Conservation (phyloP, 371 early-diverging fungal species). For the Mycotypha africana region DNA sequence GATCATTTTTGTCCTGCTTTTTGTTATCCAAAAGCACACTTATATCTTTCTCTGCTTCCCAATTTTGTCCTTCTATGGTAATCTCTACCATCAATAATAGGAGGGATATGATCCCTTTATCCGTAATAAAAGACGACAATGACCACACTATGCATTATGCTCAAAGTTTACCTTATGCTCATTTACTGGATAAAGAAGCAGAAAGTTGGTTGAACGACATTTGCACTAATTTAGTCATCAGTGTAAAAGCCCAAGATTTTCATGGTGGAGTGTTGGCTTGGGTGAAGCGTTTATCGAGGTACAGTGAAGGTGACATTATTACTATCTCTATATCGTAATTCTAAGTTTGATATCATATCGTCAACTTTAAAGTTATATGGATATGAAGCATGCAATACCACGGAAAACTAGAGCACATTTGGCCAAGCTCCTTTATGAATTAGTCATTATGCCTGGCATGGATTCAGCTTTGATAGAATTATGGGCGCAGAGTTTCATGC, state of each 20-base stretch:
- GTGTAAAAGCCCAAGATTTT: slow-evolving; percentile 56
- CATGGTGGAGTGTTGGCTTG: slow-evolving; percentile 51
- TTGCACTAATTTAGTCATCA: slow-evolving; percentile 41
- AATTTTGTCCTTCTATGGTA: too few species aligned
- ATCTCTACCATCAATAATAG: too few species aligned
- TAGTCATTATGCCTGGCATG: slow-evolving; percentile 57
- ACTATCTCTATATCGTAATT: too few species aligned
- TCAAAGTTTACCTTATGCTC: slow-evolving; percentile 53
- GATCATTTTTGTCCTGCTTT: too few species aligned
- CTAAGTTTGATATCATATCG: too few species aligned
- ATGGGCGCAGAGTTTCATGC: slow-evolving; percentile 46
- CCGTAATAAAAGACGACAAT: slow-evolving; percentile 35
- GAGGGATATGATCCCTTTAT: slow-evolving; percentile 18
- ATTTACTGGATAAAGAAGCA: slow-evolving; percentile 46
- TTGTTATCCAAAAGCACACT: too few species aligned
- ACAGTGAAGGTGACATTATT: slow-evolving; percentile 1
- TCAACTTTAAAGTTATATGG: too few species aligned
- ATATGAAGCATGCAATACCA: slow-evolving; percentile 61
- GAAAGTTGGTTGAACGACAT: slow-evolving; percentile 52
- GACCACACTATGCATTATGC: slow-evolving; percentile 39
- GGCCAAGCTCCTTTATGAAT: slow-evolving; percentile 52
- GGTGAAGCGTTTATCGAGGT: slow-evolving; percentile 56
- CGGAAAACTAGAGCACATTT: slow-evolving; percentile 53
- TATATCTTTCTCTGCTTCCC: too few species aligned
- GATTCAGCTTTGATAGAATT: slow-evolving; percentile 54